Evolutionary conservation across 1,284 basidiomycete genomes (phyloP).

Genomic region (Puccinia triticina): DNA sequence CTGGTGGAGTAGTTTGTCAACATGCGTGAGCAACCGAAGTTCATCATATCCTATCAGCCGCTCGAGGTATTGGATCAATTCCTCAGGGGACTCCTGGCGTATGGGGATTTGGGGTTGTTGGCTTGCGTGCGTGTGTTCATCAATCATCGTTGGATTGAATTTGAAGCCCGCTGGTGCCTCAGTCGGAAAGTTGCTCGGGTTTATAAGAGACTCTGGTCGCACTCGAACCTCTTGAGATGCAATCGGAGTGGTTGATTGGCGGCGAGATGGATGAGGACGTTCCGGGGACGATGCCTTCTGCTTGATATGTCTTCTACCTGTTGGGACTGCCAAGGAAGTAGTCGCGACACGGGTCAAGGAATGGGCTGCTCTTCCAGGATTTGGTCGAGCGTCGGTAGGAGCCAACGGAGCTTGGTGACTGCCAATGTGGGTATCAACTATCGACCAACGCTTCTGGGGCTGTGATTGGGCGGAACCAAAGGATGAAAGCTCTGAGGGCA

Average conservation of each 20-base stretch:
- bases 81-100: constrained; percentile 5
- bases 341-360: neutral
- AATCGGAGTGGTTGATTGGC: neutral
- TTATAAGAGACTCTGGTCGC: neutral
- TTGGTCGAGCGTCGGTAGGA: neutral
- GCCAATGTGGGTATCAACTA: neutral
- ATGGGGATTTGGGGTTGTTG: neutral
- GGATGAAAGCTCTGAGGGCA: neutral
- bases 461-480: neutral
- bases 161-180: neutral
- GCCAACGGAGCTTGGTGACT: neutral
- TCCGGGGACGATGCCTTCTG: neutral
- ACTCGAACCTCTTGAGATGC: neutral
- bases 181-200: neutral
- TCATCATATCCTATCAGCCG: constrained; percentile 26
- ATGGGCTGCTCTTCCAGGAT: neutral
- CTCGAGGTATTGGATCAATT: constrained; percentile 27
- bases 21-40: constrained; percentile 7
- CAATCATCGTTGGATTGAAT: constrained; percentile 4
- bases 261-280: neutral
- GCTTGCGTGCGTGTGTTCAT: neutral
- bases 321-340: neutral
- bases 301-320: neutral
- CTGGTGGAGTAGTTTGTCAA: constrained; percentile 17
- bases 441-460: neutral